Evolutionary conservation across 768 basidiomycete species (phyloP), one percentile per base, ranked within the genome.

Genomic region (Floccularia luteovirens): DNA sequence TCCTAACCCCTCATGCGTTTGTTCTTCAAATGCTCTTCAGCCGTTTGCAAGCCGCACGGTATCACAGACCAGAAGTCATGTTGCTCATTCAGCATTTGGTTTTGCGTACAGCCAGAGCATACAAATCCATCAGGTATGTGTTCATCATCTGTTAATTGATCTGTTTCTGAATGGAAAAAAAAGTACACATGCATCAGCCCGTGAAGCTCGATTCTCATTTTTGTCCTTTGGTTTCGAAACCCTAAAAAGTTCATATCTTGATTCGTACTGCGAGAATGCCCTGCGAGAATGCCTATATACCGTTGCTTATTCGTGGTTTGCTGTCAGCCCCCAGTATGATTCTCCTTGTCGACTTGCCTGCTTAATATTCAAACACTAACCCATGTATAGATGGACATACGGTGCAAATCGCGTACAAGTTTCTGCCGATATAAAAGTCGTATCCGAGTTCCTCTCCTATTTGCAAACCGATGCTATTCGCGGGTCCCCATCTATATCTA

Each of bases 321-420:
- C 83, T n/a, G 75, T 83, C 35, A 75, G 85, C n/a, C 85, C 92
- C 6, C 90, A 91, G 93, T 96, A 58, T 60, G 89, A 52, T 12
- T 6, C 11, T 24, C n/a, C 25, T 3, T 23, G 27, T 38, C 31
- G n/a, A 38, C 16, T 25, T 5, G 34, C 3, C 23, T 20, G 36
- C 20, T 21, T 23, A 13, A 27, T 34, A 38, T 19, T n/a, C 31
- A 24, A 36, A 31, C 28, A 46, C 36, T 45, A 2, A 42, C n/a
- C 20, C 24, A 39, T 6, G 6, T 17, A 1, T 50, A 97, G 93
- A 51, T 98, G 94, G 93, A 84, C 93, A 3, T 96, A 82, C 56
- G 96, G 94, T n/a, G 86, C 89, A 19, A 90, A 90, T 58, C 81
- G 90, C 2, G 79, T 90, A 4, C 92, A 97, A 61, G 67, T 97